Percentiles rank a stretch among this genome's conserved stretches.
These are phyloP conservation scores for Saccharomyces eubayanus DNA, from an alignment of 805 yeast species.

Conservation along the genomic window DNA sequence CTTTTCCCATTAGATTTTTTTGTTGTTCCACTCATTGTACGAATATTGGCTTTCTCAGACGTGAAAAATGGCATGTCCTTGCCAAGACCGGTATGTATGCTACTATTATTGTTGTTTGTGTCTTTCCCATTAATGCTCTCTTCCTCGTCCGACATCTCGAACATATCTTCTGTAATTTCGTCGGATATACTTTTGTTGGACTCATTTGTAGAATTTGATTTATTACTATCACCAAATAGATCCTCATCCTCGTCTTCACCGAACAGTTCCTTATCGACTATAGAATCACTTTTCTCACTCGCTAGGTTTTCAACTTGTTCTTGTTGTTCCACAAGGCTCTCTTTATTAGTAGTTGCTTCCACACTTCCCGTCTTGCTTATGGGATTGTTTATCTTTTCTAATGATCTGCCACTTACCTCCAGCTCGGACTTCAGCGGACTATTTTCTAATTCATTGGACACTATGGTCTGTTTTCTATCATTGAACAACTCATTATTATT, in stretches of 20 bases:
- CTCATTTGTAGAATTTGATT: constrained; percentile 13
- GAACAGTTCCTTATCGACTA: constrained; percentile 25
- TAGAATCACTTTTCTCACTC: constrained; percentile 8
- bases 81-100: constrained; percentile 3
- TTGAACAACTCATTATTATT: constrained; percentile 14
- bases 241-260: constrained; percentile 31
- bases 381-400: constrained; percentile 1
- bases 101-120: constrained; percentile 3
- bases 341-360: constrained; percentile 3
- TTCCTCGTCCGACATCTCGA: constrained; percentile 27
- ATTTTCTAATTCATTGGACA: constrained; percentile 7
- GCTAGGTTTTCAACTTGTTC: constrained; percentile 4
- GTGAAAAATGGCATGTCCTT: neutral
- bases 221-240: constrained; percentile 32
- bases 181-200: constrained; percentile 12
- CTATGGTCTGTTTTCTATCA: constrained; percentile 6
- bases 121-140: constrained; percentile 8
- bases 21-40: neutral
- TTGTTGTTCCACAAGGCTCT: constrained; percentile 6
- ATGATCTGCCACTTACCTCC: neutral
- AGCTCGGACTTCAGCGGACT: constrained; percentile 13
- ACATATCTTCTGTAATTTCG: constrained; percentile 27
- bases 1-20: constrained; percentile 15
- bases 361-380: neutral
- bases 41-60: constrained; percentile 5